Base-by-base conservation (phyloP, 176 grass and related monocot species). In the Carex kokanica region DNA sequence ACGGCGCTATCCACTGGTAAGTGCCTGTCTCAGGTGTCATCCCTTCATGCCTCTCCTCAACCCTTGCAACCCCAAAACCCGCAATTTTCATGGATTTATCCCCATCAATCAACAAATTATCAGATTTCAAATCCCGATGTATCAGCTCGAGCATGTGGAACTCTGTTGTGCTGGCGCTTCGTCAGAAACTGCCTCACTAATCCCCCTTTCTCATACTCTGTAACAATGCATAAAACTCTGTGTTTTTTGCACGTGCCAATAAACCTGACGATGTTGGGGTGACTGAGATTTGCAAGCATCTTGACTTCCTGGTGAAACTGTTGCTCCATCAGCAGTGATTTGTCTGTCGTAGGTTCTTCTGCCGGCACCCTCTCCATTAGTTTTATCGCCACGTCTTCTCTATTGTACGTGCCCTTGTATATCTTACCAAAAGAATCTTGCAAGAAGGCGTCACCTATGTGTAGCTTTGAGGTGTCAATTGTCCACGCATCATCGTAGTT, bases 71-170 rank as follows among this genome's bases (percentile, higher is more conserved):
- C 58, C 90, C 92, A 77, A 94, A 94, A 86, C 91, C 92, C 8
- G 92, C 92, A 84, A 92, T 94, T 75, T 94, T 94, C 56, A 94
- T 92, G 18, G 92, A 94, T 83, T 92, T 92, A 75, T 94, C 92
- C 15, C 86, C 84, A 18, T 83, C 84, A 57, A 94, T 94, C n/a
- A 94, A 84, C 77, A 94, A 88, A 52, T 94, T 91, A 15, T 92
- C 92, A 21, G 92, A 94, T 83, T 94, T 94, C 3, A 94, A 75
- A 83, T 94, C 92, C 78, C 92, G 91, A 79, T 94, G 90, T 58
- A 94, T 94, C 56, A 88, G 87, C 29, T 85, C 80, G 3, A 88
- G 82, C 70, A 80, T 84, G 56, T 94, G 92, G 32, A 94, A 85
- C 89, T 74, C 86, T 91, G 21, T 84, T 91, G 49, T 77, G 73